phyloP scores from a whole-genome alignment of 2,329 filamentous ascomycete species.

The Madurella fahalii region DNA sequence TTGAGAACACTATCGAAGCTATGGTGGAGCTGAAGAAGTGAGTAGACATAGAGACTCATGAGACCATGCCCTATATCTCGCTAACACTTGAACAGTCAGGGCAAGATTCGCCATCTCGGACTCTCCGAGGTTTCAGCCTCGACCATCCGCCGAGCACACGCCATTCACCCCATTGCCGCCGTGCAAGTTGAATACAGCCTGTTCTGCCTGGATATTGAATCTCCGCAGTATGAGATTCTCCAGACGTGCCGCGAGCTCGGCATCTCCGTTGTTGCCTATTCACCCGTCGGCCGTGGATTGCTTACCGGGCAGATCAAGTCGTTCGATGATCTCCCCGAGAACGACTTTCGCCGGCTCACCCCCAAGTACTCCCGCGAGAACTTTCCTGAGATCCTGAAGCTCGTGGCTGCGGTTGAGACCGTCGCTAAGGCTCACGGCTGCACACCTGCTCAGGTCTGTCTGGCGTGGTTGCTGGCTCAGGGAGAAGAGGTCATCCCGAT shows the following conservation, averaged over 20 bases:
- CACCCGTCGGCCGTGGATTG: slow-evolving; percentile 45
- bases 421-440: no score
- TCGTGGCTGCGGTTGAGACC: no score
- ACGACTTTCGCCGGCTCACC: slow-evolving; percentile 33
- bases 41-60: no score
- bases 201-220: slow-evolving; percentile 30
- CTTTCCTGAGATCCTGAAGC: no score
- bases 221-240: slow-evolving; percentile 35
- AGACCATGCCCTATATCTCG: no score
- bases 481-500: no score
- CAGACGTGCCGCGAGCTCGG: slow-evolving; percentile 53
- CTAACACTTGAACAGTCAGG: slow-evolving; percentile 20
- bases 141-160: slow-evolving; percentile 36
- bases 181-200: slow-evolving; percentile 43
- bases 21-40: slow-evolving; percentile 12
- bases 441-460: slow-evolving; percentile 1
- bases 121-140: slow-evolving; percentile 38
- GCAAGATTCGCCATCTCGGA: slow-evolving; percentile 40
- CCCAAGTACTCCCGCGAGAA: no score
- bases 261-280: slow-evolving; percentile 61
- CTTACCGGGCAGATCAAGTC: slow-evolving; percentile 51
- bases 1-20: slow-evolving; percentile 15
- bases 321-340: slow-evolving; percentile 49
- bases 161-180: slow-evolving; percentile 35
- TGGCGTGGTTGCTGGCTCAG: no score